Percentiles rank a stretch among this genome's conserved stretches.
Conservation (phyloP, 1,284 basidiomycete genomes). For the Rhodotorula sp. region DNA sequence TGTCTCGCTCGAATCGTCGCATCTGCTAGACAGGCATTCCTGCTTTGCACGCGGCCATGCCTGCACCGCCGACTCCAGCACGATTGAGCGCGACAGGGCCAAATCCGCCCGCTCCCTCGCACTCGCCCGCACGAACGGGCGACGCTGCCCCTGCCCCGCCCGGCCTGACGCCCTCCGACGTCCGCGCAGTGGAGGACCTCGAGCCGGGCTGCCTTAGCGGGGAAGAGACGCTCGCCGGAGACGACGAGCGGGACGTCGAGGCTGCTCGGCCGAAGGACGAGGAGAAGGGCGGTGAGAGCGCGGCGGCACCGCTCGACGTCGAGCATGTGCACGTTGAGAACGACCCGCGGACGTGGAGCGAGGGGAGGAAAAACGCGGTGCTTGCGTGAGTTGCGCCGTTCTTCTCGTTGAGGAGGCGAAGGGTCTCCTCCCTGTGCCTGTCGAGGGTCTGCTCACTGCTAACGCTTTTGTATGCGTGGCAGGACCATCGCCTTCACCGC, state of each 20-base stretch:
- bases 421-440: no score
- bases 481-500: conserved; percentile 26
- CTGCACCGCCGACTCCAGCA: not conserved
- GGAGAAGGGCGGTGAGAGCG: not conserved
- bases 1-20: not conserved
- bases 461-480: not conserved
- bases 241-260: not conserved
- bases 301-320: conserved; percentile 57
- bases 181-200: not conserved
- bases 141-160: not conserved
- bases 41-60: not conserved
- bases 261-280: not conserved
- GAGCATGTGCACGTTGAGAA: conserved; percentile 69
- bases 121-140: not conserved
- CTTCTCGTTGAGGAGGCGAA: no score
- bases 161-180: not conserved
- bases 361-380: conserved; percentile 62
- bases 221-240: not conserved
- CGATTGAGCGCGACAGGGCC: no score
- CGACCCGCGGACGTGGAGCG: conserved; percentile 75
- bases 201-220: not conserved
- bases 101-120: not conserved
- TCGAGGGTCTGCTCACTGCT: not conserved
- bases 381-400: conserved; percentile 48
- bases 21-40: not conserved